These are phyloP conservation scores for Penicillium alfredii DNA, from an alignment of 495 filamentous ascomycete genomes.

Conservation along the genomic window DNA sequence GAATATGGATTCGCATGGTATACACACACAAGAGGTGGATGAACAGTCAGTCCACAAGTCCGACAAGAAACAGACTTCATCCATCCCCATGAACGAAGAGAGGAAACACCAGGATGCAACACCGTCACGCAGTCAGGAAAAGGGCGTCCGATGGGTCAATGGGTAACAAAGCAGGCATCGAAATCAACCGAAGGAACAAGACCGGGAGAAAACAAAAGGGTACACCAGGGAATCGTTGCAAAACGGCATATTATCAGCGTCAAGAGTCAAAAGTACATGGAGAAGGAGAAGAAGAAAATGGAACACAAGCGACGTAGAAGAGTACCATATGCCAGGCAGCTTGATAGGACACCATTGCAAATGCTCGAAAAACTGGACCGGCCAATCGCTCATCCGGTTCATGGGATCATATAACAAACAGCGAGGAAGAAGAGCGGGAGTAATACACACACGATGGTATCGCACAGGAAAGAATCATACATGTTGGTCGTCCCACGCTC, in stretches of 20 bases:
- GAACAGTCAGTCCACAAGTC: neutral
- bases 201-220: constrained; percentile 12
- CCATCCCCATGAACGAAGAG: no score
- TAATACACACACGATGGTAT: constrained; percentile 19
- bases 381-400: constrained; percentile 42
- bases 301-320: constrained; percentile 30
- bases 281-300: constrained; percentile 20
- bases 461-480: constrained; percentile 31
- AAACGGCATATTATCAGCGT: constrained; percentile 22
- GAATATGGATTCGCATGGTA: constrained; percentile 7
- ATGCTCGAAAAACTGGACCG: constrained; percentile 35
- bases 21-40: constrained; percentile 7
- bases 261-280: constrained; percentile 25
- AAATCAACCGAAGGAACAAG: constrained; percentile 11
- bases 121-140: neutral
- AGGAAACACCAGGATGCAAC: neutral
- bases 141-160: no score
- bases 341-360: constrained; percentile 36
- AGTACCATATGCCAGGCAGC: constrained; percentile 35
- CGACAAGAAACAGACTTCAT: neutral
- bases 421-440: constrained; percentile 18
- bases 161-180: no score
- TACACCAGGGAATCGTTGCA: constrained; percentile 25
- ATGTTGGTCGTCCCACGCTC: constrained; percentile 24
- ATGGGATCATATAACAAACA: constrained; percentile 33